A percentile compares a stretch with the other conserved stretches of the same genome.
Conservation (phyloP, 345 rosid species). For the Salix exigua region DNA sequence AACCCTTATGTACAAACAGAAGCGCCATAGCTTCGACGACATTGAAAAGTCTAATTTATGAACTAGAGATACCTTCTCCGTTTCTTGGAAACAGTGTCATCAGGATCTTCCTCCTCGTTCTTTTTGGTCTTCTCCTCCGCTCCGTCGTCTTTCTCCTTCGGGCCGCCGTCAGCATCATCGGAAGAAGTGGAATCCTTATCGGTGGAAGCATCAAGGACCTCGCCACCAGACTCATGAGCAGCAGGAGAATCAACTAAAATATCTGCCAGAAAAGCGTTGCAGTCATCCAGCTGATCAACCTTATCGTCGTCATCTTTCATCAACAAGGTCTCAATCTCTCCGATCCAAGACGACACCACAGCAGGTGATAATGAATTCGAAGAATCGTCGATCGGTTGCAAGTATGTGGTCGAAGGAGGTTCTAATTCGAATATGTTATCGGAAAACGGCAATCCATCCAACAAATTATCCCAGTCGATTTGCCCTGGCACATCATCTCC, state of each 20-base stretch:
- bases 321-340: conserved; percentile 43
- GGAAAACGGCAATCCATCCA: too few species aligned
- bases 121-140: too few species aligned
- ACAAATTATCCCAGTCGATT: too few species aligned
- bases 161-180: conserved; percentile 12
- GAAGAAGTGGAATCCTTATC: conserved; percentile 16
- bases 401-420: background rate
- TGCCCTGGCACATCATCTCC: too few species aligned
- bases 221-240: conserved; percentile 7
- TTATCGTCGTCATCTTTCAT: conserved; percentile 43
- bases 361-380: conserved; percentile 28
- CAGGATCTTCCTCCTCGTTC: too few species aligned
- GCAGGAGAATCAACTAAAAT: conserved; percentile 39
- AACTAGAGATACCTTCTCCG: too few species aligned
- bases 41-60: too few species aligned
- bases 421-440: conserved; percentile 15
- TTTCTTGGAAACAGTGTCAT: too few species aligned
- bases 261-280: conserved; percentile 40
- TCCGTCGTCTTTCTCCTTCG: too few species aligned
- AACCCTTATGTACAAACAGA: too few species aligned
- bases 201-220: conserved; percentile 16
- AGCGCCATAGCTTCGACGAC: too few species aligned
- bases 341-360: conserved; percentile 36
- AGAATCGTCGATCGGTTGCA: background rate
- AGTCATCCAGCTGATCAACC: conserved; percentile 14